These are phyloP conservation scores for Ciborinia camelliae DNA, from an alignment of 2,329 filamentous ascomycete species.

Conservation along the genomic window DNA sequence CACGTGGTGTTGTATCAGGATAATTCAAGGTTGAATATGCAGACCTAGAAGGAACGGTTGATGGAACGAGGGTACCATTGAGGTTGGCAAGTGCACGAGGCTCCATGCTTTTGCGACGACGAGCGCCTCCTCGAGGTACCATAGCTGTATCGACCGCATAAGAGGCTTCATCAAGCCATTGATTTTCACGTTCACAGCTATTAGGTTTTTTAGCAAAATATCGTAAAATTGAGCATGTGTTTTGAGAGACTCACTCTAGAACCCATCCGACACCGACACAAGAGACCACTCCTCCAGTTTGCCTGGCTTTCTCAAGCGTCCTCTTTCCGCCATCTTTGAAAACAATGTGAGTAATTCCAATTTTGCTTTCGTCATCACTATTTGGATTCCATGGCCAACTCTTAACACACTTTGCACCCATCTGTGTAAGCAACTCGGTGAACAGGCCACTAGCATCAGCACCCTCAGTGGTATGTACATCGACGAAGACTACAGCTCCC, in stretches of 20 bases:
- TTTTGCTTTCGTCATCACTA: constrained; percentile 44
- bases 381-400: constrained; percentile 66
- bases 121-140: constrained; percentile 65
- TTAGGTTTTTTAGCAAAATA: constrained; percentile 34
- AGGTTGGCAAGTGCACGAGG: constrained; percentile 65
- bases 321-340: constrained; percentile 82
- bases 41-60: constrained; percentile 32
- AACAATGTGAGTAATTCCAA: constrained; percentile 83
- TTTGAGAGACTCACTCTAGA: constrained; percentile 63
- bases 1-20: constrained; percentile 32
- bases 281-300: constrained; percentile 69
- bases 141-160: constrained; percentile 67
- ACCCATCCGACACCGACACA: constrained; percentile 89
- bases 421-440: constrained; percentile 71
- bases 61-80: constrained; percentile 59
- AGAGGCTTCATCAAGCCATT: constrained; percentile 70
- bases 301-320: constrained; percentile 76
- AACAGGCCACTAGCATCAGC: constrained; percentile 80
- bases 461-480: constrained; percentile 79
- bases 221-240: constrained; percentile 18
- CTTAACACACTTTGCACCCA: constrained; percentile 78
- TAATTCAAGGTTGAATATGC: constrained; percentile 36
- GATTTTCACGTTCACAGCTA: constrained; percentile 71
- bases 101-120: constrained; percentile 79
- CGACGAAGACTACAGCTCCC: constrained; percentile 76